These are phyloP conservation scores for Colletotrichum melonis DNA, from an alignment of 2,329 filamentous ascomycete species.

Conservation along the genomic window DNA sequence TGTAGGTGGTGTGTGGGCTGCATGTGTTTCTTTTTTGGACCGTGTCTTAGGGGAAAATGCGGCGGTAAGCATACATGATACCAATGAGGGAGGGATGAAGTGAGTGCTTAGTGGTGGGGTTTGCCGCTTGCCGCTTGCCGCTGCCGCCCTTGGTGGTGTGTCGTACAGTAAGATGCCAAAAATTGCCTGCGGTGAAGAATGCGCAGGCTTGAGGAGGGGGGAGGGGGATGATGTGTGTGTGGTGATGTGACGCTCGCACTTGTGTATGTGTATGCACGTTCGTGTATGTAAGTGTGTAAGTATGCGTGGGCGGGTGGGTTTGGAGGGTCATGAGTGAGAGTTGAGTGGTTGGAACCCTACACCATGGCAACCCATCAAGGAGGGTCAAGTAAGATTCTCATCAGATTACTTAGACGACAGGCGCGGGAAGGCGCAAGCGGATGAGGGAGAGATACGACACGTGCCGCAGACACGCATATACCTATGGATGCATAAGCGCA, in stretches of 20 bases:
- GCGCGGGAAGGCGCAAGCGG: slow-evolving; percentile 22
- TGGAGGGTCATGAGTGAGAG: neutral
- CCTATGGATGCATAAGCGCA: neutral
- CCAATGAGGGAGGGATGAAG: neutral
- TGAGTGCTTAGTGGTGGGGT: neutral
- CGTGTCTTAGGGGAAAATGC: neutral
- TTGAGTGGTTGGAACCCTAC: neutral
- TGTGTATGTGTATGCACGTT: neutral
- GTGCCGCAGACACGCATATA: neutral
- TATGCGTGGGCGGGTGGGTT: neutral
- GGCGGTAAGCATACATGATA: neutral
- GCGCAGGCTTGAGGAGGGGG: neutral
- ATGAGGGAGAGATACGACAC: neutral
- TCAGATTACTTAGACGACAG: slow-evolving; percentile 10
- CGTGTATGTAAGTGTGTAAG: neutral
- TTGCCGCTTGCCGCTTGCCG: slow-evolving; percentile 10
- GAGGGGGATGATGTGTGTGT: neutral
- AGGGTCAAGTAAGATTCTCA: slow-evolving; percentile 14
- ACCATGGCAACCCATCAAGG: neutral
- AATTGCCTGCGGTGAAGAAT: neutral
- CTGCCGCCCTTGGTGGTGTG: slow-evolving; percentile 8
- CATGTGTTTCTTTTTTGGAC: slow-evolving; percentile 14
- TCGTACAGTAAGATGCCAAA: slow-evolving; percentile 14
- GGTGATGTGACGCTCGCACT: neutral
- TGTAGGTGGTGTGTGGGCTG: neutral